Percentiles rank a stretch among this genome's conserved stretches.
Conservation (phyloP, 345 rosid genomes). For the Leavenworthia alabamica region DNA sequence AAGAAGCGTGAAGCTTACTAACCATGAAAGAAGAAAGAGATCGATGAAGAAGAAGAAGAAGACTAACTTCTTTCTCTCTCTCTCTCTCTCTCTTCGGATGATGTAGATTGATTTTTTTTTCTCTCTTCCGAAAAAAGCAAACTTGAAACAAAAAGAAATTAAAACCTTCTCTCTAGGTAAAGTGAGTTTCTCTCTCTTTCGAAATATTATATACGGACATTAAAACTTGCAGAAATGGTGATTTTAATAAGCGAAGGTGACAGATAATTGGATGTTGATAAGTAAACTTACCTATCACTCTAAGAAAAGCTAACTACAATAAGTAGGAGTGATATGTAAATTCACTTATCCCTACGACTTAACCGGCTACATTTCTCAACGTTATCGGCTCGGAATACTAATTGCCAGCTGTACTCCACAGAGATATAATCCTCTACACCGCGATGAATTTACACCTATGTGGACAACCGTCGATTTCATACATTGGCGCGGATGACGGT, state of each 20-base stretch:
- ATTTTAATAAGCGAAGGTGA: conserved; percentile 40
- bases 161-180: conserved; percentile 19
- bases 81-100: conserved; percentile 21
- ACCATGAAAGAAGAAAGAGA: conserved; percentile 28
- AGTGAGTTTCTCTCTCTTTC: conserved; percentile 28
- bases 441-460: not conserved
- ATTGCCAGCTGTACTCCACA: conserved; percentile 48
- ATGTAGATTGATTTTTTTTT: conserved; percentile 19
- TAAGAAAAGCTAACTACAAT: not conserved
- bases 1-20: conserved; percentile 26
- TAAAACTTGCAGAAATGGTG: conserved; percentile 37
- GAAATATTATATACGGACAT: conserved; percentile 31
- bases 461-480: conserved; percentile 2
- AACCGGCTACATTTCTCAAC: conserved; percentile 76
- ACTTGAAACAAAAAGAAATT: conserved; percentile 3
- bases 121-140: conserved; percentile 18
- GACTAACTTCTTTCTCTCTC: conserved; percentile 22
- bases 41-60: conserved; percentile 18
- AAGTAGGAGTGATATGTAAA: fast-evolving
- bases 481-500: not conserved
- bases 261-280: conserved; percentile 49
- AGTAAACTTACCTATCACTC: fast-evolving
- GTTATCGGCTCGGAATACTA: conserved; percentile 79
- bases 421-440: not conserved
- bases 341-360: not conserved